Conservation (phyloP, 1,284 basidiomycete species). For the Ganoderma meredithae region DNA sequence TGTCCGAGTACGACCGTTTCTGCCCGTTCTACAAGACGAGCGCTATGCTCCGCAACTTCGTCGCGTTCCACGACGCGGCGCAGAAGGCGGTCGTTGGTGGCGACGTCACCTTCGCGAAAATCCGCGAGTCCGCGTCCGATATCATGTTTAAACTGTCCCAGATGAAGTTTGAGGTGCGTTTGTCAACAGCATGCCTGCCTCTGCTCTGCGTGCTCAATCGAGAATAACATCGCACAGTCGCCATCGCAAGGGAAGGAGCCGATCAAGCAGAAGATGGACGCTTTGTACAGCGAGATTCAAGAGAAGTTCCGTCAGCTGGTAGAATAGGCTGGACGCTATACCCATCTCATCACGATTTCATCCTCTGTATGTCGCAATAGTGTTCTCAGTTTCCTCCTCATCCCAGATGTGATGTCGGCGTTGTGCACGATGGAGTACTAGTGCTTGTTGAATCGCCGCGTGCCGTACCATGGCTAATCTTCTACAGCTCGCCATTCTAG, state of each 20-base stretch:
- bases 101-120: conserved; percentile 92
- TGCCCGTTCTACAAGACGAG: conserved; percentile 99
- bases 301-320: conserved; percentile 89
- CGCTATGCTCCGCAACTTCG: conserved; percentile 96
- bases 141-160: conserved; percentile 96
- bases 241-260: conserved; percentile 87
- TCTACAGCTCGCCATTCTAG: neutral
- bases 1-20: conserved; percentile 96
- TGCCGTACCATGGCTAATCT: neutral
- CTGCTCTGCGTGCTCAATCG: conserved; percentile 1
- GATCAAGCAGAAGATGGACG: conserved; percentile 84
- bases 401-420: neutral
- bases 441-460: neutral
- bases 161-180: conserved; percentile 96
- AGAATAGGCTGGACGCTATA: conserved; percentile 59
- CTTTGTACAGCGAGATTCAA: conserved; percentile 82
- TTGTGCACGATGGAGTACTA: neutral
- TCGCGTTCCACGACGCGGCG: conserved; percentile 93
- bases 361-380: conserved; percentile 22
- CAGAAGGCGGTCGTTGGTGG: conserved; percentile 86
- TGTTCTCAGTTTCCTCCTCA: conserved; percentile 2
- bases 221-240: conserved; percentile 53
- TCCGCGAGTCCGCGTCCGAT: conserved; percentile 89
- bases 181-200: neutral
- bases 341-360: conserved; percentile 35